Evolutionary conservation across 2,329 filamentous ascomycete genomes (phyloP).

Genomic region (Cytospora piceae): DNA sequence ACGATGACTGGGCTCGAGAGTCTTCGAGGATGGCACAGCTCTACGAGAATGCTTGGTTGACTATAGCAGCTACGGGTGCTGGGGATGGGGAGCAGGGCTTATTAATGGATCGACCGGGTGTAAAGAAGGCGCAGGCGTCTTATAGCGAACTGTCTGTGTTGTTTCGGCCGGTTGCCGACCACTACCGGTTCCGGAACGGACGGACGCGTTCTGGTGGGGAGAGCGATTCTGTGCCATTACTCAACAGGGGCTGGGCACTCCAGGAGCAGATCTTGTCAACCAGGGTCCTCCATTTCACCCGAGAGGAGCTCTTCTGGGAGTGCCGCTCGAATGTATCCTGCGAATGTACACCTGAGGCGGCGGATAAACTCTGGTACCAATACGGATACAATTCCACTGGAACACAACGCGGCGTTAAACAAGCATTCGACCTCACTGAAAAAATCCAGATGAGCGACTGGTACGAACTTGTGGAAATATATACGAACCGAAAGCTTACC

Average conservation of each 20-base stretch:
- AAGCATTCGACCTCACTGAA: too few relatives aligned
- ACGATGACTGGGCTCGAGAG: conserved; percentile 30
- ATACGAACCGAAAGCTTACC: not conserved
- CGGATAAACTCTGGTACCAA: too few relatives aligned
- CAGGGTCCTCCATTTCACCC: conserved; percentile 4
- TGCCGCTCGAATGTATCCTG: not conserved
- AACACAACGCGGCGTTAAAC: too few relatives aligned
- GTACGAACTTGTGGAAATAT: not conserved
- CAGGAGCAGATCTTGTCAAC: conserved; percentile 1
- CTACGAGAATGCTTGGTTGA: conserved; percentile 12
- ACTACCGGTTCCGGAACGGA: not conserved
- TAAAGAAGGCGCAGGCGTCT: not conserved
- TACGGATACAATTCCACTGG: too few relatives aligned
- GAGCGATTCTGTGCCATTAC: not conserved
- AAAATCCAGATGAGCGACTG: too few relatives aligned
- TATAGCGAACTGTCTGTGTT: not conserved
- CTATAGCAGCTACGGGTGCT: conserved; percentile 4
- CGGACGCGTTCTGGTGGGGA: too few relatives aligned
- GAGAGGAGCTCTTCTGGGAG: conserved; percentile 2
- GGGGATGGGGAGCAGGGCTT: not conserved
- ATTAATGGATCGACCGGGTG: not conserved
- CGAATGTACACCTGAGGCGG: not conserved
- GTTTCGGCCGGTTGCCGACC: not conserved
- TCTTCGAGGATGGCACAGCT: not conserved
- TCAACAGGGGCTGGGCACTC: conserved; percentile 5